phyloP scores from a whole-genome alignment of 257 asterid species.

The Solanum etuberosum region DNA sequence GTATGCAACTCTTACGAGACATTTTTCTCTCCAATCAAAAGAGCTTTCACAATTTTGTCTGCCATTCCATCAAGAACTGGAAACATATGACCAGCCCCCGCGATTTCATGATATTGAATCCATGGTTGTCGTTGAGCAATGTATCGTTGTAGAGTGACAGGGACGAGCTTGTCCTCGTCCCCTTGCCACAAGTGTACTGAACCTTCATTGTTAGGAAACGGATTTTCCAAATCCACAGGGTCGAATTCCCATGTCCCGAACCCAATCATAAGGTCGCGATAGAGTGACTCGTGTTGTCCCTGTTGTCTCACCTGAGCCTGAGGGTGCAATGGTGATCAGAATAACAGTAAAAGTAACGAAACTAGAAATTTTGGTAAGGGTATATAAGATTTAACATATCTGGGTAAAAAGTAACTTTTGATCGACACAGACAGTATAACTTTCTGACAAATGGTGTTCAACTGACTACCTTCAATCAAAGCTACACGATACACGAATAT shows the following conservation, averaged over 20 bases:
- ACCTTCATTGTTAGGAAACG: slow-evolving; percentile 44
- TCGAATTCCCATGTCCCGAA: slow-evolving; percentile 83
- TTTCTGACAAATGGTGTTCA: not conserved
- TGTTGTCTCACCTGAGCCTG: slow-evolving; percentile 61
- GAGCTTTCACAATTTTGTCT: slow-evolving; percentile 41
- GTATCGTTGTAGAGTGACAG: slow-evolving; percentile 55
- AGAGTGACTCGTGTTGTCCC: slow-evolving; percentile 63
- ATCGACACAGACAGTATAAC: not conserved
- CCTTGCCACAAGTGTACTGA: slow-evolving; percentile 84
- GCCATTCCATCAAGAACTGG: slow-evolving; percentile 46
- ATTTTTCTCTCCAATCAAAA: slow-evolving; percentile 24
- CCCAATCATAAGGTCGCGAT: slow-evolving; percentile 56
- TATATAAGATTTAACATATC: not conserved
- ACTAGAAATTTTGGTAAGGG: not conserved
- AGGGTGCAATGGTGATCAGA: not conserved
- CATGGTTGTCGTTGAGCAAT: slow-evolving; percentile 56
- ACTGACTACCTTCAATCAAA: not conserved
- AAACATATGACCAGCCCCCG: slow-evolving; percentile 76
- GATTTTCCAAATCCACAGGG: slow-evolving; percentile 60
- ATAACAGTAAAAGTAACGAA: not conserved
- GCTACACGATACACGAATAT: too few species aligned
- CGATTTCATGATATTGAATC: slow-evolving; percentile 67
- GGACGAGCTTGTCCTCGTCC: slow-evolving; percentile 61
- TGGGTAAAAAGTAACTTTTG: not conserved
- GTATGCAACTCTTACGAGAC: not conserved